Base-by-base conservation (phyloP, 2,329 filamentous ascomycete genomes). In the Ophiostoma sp. region DNA sequence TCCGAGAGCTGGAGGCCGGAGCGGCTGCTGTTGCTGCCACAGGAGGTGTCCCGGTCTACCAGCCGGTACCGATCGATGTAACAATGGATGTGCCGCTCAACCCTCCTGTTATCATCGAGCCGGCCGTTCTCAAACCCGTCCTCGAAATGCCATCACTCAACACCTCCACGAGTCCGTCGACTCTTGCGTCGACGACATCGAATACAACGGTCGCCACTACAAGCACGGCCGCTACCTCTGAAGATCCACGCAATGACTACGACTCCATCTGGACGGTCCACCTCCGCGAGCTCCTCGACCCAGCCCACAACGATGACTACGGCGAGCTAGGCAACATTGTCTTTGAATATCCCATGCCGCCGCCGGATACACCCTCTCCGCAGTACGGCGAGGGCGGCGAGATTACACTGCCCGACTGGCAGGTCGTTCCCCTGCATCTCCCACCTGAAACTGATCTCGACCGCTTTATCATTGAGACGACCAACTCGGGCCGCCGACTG, bases 241-340 rank as follows among this genome's bases (percentile, higher is more conserved):
- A n/a, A n/a, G n/a, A n/a, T n/a, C n/a, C n/a, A n/a, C 42, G 22
- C 19, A 55, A n/a, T n/a, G 31, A 31, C 17, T 25, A 45, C 39
- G 36, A 48, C 31, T 42, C 50, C n/a, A 22, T 59, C 5, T 74
- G 70, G 66, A 69, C 68, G 11, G 59, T 71, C 36, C 31, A 52
- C 7, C 68, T 74, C 7, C 31, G 61, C 2, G 68, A 69, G 15
- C 39, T 73, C 15, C n/a, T 72, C 9, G 73, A 69, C 17, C 50
- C 63, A 2, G 36, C 63, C 31, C 69, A 75, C 11, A 69, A 74
- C 12, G 61, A 73, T 0, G 11, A 57, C 12, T 31, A 57, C 48
- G 73, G 77, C n/a, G 72, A 73, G 57, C 59, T 69, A 2, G 33
- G 39, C 48, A 55, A 55, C 33, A 50, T 75, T 25, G 42, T 72